Percentiles rank a stretch among this genome's conserved stretches.
Conservation (phyloP, 2,329 filamentous ascomycete species). For the Aspergillus felis region DNA sequence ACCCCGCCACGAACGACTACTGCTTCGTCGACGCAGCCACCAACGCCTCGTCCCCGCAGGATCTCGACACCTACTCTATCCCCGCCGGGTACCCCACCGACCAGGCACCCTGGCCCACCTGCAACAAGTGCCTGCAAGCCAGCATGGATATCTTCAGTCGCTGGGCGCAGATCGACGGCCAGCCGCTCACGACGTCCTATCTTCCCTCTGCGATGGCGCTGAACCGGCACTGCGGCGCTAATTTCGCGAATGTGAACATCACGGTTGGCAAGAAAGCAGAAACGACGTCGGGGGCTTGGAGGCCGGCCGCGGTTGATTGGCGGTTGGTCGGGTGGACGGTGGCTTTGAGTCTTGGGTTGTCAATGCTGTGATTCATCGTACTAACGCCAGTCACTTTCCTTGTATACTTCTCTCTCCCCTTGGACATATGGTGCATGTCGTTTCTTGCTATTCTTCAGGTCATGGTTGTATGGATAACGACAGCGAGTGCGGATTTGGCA, state of each 20-base stretch:
- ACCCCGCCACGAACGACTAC: conserved; percentile 64
- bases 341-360: conserved; percentile 5
- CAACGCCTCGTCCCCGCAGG: conserved; percentile 65
- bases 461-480: conserved; percentile 24
- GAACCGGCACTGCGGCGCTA: conserved; percentile 59
- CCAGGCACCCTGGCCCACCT: conserved; percentile 64
- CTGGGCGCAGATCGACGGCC: conserved; percentile 61
- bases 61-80: conserved; percentile 80
- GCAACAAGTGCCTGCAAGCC: conserved; percentile 69
- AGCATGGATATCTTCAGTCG: conserved; percentile 78
- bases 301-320: background rate
- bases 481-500: conserved; percentile 19
- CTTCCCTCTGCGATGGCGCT: conserved; percentile 66
- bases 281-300: background rate
- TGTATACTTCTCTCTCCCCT: conserved; percentile 2
- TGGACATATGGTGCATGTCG: background rate
- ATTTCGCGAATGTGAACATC: conserved; percentile 51
- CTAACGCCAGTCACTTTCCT: background rate
- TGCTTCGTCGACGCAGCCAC: conserved; percentile 79
- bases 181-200: conserved; percentile 68
- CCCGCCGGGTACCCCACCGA: conserved; percentile 73
- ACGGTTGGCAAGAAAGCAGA: conserved; percentile 19
- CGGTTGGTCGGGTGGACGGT: conserved; percentile 6
- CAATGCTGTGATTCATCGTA: background rate
- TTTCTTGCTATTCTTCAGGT: conserved; percentile 7